A percentile compares a stretch with the other conserved stretches of the same genome.
phyloP scores from a whole-genome alignment of 169 alveolate genomes.

The Eimeria falciformis region DNA sequence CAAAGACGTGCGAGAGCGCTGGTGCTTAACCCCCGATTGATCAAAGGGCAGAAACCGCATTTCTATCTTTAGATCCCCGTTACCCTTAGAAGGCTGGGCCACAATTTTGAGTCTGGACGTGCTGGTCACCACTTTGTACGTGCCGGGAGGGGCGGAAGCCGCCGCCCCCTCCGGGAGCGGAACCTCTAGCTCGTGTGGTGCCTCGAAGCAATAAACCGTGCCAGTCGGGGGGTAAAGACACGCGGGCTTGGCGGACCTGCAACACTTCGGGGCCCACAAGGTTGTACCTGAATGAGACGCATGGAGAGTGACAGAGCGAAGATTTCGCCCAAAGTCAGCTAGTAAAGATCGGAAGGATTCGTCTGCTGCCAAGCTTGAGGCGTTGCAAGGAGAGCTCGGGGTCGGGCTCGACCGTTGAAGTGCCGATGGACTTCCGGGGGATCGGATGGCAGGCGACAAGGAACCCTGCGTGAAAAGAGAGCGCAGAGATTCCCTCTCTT shows the following conservation, averaged over 20 bases:
- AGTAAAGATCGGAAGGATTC: constrained; percentile 47
- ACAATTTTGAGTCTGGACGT: constrained; percentile 67
- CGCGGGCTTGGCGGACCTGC: constrained; percentile 45
- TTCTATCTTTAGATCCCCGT: constrained; percentile 62
- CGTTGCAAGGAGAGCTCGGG: constrained; percentile 18
- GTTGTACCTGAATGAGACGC: constrained; percentile 64
- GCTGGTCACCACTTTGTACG: constrained; percentile 69
- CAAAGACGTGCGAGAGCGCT: constrained; percentile 37
- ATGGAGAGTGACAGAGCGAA: constrained; percentile 62
- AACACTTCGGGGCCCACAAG: constrained; percentile 53
- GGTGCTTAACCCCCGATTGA: constrained; percentile 66
- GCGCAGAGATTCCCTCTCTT: constrained; percentile 67
- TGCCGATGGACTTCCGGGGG: constrained; percentile 18
- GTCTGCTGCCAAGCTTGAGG: constrained; percentile 41
- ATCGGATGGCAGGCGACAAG: not conserved
- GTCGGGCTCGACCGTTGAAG: not conserved
- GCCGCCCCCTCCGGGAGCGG: constrained; percentile 73
- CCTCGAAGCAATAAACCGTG: constrained; percentile 56
- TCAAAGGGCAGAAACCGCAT: constrained; percentile 68
- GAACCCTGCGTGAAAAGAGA: constrained; percentile 47
- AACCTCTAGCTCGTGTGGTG: constrained; percentile 69
- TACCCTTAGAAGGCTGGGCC: constrained; percentile 54
- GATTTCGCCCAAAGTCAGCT: constrained; percentile 41
- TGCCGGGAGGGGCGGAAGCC: constrained; percentile 71
- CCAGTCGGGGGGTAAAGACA: constrained; percentile 72